phyloP scores from a whole-genome alignment of 805 yeast species.

The Candida peoriensis region DNA sequence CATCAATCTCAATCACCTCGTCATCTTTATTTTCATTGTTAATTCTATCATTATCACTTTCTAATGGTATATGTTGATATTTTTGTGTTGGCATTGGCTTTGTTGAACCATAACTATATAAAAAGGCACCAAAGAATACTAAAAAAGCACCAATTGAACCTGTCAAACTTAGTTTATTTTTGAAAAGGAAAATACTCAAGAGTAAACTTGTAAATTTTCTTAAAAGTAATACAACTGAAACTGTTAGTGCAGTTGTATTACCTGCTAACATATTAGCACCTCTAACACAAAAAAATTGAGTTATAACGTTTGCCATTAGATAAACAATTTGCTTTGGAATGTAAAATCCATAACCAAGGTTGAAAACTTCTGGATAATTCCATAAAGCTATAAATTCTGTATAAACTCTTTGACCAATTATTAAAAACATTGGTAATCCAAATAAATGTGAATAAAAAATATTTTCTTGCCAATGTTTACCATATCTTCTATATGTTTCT shows the following conservation, averaged over 20 bases:
- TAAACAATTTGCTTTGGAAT: slow-evolving; percentile 25
- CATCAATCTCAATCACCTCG: background rate
- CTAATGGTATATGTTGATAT: slow-evolving; percentile 5
- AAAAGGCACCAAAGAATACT: slow-evolving; percentile 52
- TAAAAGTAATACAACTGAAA: slow-evolving; percentile 53
- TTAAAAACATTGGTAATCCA: slow-evolving; percentile 47
- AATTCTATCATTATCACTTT: too few species aligned
- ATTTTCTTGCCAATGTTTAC: slow-evolving; percentile 60
- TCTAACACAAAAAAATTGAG: slow-evolving; percentile 58
- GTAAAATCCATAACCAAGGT: slow-evolving; percentile 13
- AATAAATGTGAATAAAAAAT: slow-evolving; percentile 56
- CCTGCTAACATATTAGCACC: slow-evolving; percentile 66
- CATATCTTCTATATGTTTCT: slow-evolving; percentile 41
- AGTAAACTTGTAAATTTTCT: slow-evolving; percentile 59
- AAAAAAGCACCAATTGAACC: slow-evolving; percentile 42
- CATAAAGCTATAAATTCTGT: slow-evolving; percentile 27
- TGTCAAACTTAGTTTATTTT: slow-evolving; percentile 33
- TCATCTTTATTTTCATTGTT: slow-evolving; percentile 15
- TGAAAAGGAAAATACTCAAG: slow-evolving; percentile 50
- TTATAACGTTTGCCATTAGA: slow-evolving; percentile 39
- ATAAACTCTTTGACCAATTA: slow-evolving; percentile 29
- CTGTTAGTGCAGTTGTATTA: slow-evolving; percentile 53
- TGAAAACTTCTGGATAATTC: slow-evolving; percentile 16
- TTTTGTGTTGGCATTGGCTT: slow-evolving; percentile 21
- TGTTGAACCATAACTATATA: slow-evolving; percentile 34